Percentiles rank a stretch among this genome's conserved stretches.
phyloP scores from a whole-genome alignment of 2,329 filamentous ascomycete genomes.

The Cercospora sesami region DNA sequence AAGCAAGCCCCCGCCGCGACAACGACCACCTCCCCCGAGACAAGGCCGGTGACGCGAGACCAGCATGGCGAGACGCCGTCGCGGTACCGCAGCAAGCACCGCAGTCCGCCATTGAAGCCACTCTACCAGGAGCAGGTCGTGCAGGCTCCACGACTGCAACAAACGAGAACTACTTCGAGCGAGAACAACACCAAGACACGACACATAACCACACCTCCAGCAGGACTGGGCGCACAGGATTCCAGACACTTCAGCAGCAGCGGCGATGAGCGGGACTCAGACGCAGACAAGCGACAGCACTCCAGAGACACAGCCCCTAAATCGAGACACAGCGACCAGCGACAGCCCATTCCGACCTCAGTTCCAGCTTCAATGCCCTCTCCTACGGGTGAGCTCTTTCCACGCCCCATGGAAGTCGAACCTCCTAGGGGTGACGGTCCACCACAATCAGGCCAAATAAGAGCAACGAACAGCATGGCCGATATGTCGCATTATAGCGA shows the following conservation, averaged over 20 bases:
- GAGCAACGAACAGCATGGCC: conserved; percentile 35
- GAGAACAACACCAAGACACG: conserved; percentile 4
- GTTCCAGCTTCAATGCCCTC: conserved; percentile 14
- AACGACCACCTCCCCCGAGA: conserved; percentile 14
- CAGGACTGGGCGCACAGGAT: conserved; percentile 19
- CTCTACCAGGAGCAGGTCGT: conserved; percentile 24
- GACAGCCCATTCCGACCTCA: conserved; percentile 1
- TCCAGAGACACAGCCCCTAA: conserved; percentile 7
- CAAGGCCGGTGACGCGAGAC: conserved; percentile 17
- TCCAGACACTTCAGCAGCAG: conserved; percentile 12
- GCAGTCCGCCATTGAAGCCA: conserved; percentile 20
- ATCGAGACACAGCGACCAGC: conserved; percentile 6
- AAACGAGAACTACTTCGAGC: conserved; percentile 18
- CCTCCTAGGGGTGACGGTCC: conserved; percentile 30
- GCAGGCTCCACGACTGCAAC: conserved; percentile 18
- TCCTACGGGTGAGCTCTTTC: conserved; percentile 36
- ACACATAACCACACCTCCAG: conserved; percentile 12
- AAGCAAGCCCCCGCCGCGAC: conserved; percentile 25
- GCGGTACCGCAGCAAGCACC: conserved; percentile 28
- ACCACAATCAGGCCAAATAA: conserved; percentile 36
- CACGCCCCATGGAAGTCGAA: conserved; percentile 29
- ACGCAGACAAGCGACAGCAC: conserved; percentile 11
- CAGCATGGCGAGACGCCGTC: conserved; percentile 21
- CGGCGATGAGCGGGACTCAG: conserved; percentile 11
- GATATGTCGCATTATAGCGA: conserved; percentile 30